Conservation (phyloP, 257 asterid genomes). For the Nicotiana noctiflora region DNA sequence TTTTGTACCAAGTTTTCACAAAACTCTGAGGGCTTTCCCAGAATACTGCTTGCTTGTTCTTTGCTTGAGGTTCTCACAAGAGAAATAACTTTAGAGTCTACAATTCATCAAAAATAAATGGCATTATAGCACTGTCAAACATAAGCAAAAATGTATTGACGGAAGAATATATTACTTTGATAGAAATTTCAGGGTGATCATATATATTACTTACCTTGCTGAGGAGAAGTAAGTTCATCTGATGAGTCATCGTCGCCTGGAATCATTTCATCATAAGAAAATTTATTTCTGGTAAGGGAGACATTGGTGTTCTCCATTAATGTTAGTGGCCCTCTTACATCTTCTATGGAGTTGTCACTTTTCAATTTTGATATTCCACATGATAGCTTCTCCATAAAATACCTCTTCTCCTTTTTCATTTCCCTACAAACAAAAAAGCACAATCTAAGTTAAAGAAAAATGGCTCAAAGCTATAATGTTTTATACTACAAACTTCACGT, state of each 20-base stretch:
- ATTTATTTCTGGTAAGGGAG: slow-evolving; percentile 14
- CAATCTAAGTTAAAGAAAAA: no score
- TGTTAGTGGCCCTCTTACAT: slow-evolving; percentile 35
- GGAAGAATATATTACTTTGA: no score
- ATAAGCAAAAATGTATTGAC: no score
- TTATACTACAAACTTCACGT: background rate
- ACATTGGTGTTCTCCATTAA: background rate
- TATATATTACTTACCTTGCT: slow-evolving; percentile 18
- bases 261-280: slow-evolving; percentile 64
- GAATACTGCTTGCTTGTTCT: background rate
- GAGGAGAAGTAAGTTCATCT: slow-evolving; percentile 27
- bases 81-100: background rate
- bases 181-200: background rate
- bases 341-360: slow-evolving; percentile 33
- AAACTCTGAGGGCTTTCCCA: background rate
- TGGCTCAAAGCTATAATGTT: no score
- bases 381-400: slow-evolving; percentile 46
- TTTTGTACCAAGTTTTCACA: background rate
- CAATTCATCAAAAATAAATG: background rate
- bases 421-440: slow-evolving; percentile 46
- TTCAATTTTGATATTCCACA: slow-evolving; percentile 57
- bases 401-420: slow-evolving; percentile 64
- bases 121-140: background rate
- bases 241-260: slow-evolving; percentile 41
- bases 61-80: background rate